A percentile compares a stretch with the other conserved stretches of the same genome.
phyloP scores from a whole-genome alignment of 2,329 filamentous ascomycete species.

The Diaporthe helianthi region DNA sequence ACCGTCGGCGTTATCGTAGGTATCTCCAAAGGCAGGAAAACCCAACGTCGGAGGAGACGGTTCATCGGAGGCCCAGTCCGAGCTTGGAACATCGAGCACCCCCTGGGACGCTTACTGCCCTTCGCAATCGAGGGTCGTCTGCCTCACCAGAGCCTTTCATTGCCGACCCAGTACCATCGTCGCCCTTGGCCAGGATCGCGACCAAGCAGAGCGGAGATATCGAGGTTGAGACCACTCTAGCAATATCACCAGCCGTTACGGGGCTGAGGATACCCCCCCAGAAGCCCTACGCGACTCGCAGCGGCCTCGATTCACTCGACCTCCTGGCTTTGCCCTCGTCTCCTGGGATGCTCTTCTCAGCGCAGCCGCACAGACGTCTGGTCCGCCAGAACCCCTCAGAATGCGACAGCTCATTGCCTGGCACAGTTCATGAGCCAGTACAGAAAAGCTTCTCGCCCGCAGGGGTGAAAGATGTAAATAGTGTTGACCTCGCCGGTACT shows the following conservation, averaged over 20 bases:
- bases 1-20: conserved; percentile 43
- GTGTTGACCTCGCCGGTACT: background rate
- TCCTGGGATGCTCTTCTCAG: conserved; percentile 9
- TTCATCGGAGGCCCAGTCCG: conserved; percentile 29
- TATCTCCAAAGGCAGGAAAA: conserved; percentile 43
- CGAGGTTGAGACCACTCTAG: background rate
- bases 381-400: background rate
- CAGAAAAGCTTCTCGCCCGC: background rate
- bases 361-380: conserved; percentile 15
- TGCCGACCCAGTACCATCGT: conserved; percentile 7
- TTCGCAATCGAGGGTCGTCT: conserved; percentile 23
- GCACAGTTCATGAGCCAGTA: background rate
- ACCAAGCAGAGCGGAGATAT: background rate
- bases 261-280: background rate
- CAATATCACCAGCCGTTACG: background rate
- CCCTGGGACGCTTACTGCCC: conserved; percentile 2
- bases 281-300: conserved; percentile 2
- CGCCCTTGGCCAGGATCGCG: background rate
- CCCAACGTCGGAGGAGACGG: conserved; percentile 33
- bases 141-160: conserved; percentile 2
- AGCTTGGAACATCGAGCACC: conserved; percentile 4
- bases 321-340: conserved; percentile 8
- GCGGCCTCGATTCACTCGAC: conserved; percentile 1
- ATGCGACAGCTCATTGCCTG: background rate
- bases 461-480: background rate